phyloP scores from a whole-genome alignment of 2,329 filamentous ascomycete species.

The Furcasterigmium furcatum region DNA sequence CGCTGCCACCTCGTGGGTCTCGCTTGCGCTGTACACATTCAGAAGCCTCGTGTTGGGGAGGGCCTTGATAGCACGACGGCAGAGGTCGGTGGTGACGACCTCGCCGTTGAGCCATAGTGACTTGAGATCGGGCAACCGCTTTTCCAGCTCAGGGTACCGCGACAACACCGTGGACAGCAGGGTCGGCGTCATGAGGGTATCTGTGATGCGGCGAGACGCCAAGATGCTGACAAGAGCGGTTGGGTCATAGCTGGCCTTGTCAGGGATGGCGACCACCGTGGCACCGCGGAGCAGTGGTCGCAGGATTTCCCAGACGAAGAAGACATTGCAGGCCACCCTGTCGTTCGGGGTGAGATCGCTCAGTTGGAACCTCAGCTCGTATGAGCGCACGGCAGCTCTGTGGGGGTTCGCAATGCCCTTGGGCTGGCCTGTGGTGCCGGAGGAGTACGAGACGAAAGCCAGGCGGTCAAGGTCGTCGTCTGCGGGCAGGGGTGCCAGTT shows the following conservation, averaged over 20 bases:
- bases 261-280: conserved; percentile 71
- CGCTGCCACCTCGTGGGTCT: conserved; percentile 77
- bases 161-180: conserved; percentile 71
- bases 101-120: conserved; percentile 81
- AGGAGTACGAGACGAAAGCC: conserved; percentile 79
- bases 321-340: conserved; percentile 83
- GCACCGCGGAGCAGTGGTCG: conserved; percentile 73
- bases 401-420: conserved; percentile 82
- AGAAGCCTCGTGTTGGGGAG: conserved; percentile 68
- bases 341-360: conserved; percentile 70
- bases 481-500: conserved; percentile 48
- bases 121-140: conserved; percentile 61
- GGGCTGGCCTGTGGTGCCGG: conserved; percentile 74
- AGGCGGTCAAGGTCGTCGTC: conserved; percentile 70
- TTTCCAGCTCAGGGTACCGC: conserved; percentile 62
- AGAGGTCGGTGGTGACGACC: conserved; percentile 76
- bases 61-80: conserved; percentile 62
- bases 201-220: conserved; percentile 62
- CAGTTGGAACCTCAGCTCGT: conserved; percentile 67
- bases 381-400: conserved; percentile 69
- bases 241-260: conserved; percentile 76
- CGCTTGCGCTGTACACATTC: conserved; percentile 80
- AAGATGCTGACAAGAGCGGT: conserved; percentile 70
- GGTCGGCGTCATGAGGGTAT: conserved; percentile 82
- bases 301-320: conserved; percentile 83